Conservation (phyloP, 2,329 filamentous ascomycete genomes). For the Hypoxylon sp. region DNA sequence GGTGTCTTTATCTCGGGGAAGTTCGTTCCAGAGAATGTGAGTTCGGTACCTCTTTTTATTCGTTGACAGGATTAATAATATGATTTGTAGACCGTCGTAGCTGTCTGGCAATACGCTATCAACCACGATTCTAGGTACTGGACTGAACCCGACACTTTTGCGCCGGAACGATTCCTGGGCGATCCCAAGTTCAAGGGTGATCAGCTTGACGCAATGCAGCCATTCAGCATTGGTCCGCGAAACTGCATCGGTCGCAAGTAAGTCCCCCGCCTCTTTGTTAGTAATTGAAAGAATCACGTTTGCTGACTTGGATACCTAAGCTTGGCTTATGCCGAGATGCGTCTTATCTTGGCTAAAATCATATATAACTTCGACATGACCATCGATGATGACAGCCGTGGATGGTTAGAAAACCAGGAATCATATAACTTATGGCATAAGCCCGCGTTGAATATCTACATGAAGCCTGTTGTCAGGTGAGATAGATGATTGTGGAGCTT, state of each 20-base stretch:
- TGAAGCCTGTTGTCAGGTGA: conserved; percentile 62
- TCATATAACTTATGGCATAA: conserved; percentile 61
- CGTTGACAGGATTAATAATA: conserved; percentile 9
- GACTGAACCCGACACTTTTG: conserved; percentile 60
- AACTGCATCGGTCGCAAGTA: conserved; percentile 67
- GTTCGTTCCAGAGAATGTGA: conserved; percentile 41
- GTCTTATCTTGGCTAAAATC: conserved; percentile 63
- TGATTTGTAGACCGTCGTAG: conserved; percentile 58
- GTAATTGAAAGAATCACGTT: background rate
- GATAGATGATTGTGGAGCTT: background rate
- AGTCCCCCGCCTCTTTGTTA: conserved; percentile 44
- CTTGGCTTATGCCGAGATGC: conserved; percentile 66
- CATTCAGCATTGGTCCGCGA: conserved; percentile 64
- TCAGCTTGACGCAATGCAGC: conserved; percentile 60
- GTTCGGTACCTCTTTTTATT: conserved; percentile 6
- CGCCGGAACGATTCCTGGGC: conserved; percentile 64
- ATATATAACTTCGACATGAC: conserved; percentile 66
- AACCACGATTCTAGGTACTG: conserved; percentile 61
- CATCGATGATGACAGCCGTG: conserved; percentile 55
- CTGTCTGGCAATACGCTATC: conserved; percentile 61
- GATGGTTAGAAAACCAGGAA: conserved; percentile 59
- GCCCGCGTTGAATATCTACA: conserved; percentile 54
- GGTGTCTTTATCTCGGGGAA: conserved; percentile 43
- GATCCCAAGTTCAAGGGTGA: conserved; percentile 60
- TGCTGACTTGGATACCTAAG: conserved; percentile 50